Percentiles rank a stretch among this genome's conserved stretches.
Evolutionary conservation across 1,284 basidiomycete genomes (phyloP).

Genomic region (Rhodotorula sp.): DNA sequence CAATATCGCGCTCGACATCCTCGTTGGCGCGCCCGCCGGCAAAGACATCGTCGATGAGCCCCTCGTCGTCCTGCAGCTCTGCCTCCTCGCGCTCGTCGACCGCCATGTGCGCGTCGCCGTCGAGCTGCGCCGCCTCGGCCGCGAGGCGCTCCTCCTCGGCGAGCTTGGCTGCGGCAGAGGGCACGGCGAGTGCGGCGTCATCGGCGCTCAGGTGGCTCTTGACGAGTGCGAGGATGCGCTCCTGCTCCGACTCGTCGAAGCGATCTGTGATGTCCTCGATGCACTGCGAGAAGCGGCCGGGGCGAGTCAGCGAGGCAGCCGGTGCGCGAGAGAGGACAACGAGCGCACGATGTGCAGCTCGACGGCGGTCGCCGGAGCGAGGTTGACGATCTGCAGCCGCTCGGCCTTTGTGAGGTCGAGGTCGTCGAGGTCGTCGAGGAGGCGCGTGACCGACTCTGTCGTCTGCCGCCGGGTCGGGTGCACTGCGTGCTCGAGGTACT

Average conservation of each 20-base stretch:
- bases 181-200: not conserved
- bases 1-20: constrained; percentile 33
- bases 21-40: constrained; percentile 5
- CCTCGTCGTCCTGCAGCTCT: constrained; percentile 45
- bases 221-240: constrained; percentile 67
- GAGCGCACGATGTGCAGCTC: constrained; percentile 80
- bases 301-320: not conserved
- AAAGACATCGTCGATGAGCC: constrained; percentile 48
- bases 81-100: constrained; percentile 45
- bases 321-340: not conserved
- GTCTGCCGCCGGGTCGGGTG: constrained; percentile 71
- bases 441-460: constrained; percentile 63
- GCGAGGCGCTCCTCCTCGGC: not conserved
- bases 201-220: constrained; percentile 37
- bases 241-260: constrained; percentile 65
- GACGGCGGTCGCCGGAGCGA: constrained; percentile 76
- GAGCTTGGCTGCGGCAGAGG: not conserved
- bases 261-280: constrained; percentile 86
- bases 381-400: constrained; percentile 85
- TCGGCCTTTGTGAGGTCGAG: constrained; percentile 84
- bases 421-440: constrained; percentile 67
- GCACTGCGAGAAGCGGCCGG: constrained; percentile 59
- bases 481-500: constrained; percentile 72
- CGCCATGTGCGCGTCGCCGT: constrained; percentile 45
- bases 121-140: not conserved